phyloP scores from a whole-genome alignment of 2,329 filamentous ascomycete genomes.

The Zarea fungicola region DNA sequence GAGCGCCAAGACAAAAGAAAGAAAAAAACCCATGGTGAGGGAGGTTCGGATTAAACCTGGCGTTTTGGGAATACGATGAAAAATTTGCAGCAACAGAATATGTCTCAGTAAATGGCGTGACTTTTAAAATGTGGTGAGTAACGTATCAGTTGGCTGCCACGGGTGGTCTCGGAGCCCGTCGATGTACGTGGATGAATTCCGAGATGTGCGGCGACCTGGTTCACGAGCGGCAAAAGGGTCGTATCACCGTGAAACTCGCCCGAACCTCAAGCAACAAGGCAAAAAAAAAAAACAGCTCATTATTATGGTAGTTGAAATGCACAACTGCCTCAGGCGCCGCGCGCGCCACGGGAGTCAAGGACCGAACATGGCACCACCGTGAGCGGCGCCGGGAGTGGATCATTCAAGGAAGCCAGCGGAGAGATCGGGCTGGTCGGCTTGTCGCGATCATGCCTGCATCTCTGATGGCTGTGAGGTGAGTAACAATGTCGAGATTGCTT shows the following conservation, averaged over 20 bases:
- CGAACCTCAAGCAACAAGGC: too few relatives aligned
- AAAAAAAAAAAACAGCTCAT: neutral
- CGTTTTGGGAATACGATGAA: neutral
- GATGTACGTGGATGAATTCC: neutral
- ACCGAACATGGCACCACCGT: too few relatives aligned
- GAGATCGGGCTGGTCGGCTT: conserved; percentile 1
- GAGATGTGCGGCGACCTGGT: neutral
- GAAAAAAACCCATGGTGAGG: too few relatives aligned
- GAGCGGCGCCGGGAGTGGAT: too few relatives aligned
- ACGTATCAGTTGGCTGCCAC: neutral
- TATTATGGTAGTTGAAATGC: too few relatives aligned
- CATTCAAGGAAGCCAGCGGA: neutral
- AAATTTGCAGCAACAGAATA: neutral
- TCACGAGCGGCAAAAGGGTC: too few relatives aligned
- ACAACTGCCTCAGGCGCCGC: too few relatives aligned
- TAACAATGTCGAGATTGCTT: too few relatives aligned
- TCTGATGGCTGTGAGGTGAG: neutral
- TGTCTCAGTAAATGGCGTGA: neutral
- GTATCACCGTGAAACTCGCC: too few relatives aligned
- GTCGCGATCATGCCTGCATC: conserved; percentile 5
- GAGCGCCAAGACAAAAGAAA: neutral
- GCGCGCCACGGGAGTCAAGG: too few relatives aligned
- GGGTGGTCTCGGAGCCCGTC: conserved; percentile 4
- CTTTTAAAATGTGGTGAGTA: too few relatives aligned
- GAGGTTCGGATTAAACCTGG: neutral